A percentile compares a stretch with the other conserved stretches of the same genome.
Conservation (phyloP, 768 basidiomycete genomes). For the Lactarius hengduanensis region DNA sequence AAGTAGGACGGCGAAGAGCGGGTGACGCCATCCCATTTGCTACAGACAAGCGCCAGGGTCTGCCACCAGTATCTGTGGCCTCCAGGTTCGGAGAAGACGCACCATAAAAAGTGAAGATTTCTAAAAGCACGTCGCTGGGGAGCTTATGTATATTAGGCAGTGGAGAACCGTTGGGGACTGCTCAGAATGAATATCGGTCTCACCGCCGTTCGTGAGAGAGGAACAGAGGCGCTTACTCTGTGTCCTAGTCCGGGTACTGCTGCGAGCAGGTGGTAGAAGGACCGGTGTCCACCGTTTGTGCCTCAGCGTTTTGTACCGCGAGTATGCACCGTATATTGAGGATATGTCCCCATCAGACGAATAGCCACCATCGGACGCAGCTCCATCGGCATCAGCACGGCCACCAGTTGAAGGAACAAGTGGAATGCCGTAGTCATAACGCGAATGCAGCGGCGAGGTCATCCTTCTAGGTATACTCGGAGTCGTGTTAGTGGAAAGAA, state of each 20-base stretch:
- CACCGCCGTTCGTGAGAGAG: not conserved
- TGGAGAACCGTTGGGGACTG: not conserved
- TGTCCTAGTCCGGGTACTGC: not conserved
- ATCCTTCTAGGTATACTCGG: not conserved
- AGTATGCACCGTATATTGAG: conserved; percentile 4
- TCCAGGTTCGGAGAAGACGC: not conserved
- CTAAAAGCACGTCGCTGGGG: not conserved
- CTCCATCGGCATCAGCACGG: not conserved
- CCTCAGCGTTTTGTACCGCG: not conserved
- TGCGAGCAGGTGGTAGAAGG: not conserved
- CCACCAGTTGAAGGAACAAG: not conserved
- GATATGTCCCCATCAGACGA: not conserved
- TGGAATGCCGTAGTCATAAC: not conserved
- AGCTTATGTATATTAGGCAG: not conserved
- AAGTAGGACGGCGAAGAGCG: not conserved
- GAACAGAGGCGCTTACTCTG: not conserved
- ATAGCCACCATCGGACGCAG: conserved; percentile 2
- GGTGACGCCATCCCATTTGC: conserved; percentile 7
- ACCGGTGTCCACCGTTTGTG: too few relatives aligned
- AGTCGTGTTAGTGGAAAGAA: not conserved
- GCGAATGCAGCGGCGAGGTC: too few relatives aligned
- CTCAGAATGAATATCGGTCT: not conserved
- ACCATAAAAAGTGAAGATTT: conserved; percentile 11
- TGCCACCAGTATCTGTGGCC: conserved; percentile 9
- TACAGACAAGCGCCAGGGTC: conserved; percentile 8